Evolutionary conservation across 1,139 yeast species (phyloP).

Genomic region (Blastobotrys serpentis): DNA sequence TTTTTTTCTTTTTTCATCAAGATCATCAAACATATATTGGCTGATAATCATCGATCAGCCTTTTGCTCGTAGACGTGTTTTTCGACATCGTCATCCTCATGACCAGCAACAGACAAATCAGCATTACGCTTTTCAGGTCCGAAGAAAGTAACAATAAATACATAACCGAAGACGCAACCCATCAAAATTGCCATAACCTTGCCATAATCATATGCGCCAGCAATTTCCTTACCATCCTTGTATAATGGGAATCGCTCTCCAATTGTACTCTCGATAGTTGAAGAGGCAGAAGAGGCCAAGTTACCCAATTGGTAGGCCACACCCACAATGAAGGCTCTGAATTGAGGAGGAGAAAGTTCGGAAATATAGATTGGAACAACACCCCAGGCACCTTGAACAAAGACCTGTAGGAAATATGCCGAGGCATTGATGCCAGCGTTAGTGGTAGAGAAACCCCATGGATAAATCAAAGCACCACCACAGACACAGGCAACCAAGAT

Average conservation of each 20-base stretch:
- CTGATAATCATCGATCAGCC: neutral
- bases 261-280: slow-evolving; percentile 56
- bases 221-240: slow-evolving; percentile 36
- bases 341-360: slow-evolving; percentile 56
- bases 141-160: slow-evolving; percentile 51
- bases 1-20: too few relatives aligned
- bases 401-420: slow-evolving; percentile 73
- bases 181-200: slow-evolving; percentile 60
- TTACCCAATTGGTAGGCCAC: slow-evolving; percentile 59
- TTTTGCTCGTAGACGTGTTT: neutral
- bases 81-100: slow-evolving; percentile 7
- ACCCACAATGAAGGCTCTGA: slow-evolving; percentile 53
- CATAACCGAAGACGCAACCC: slow-evolving; percentile 56
- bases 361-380: slow-evolving; percentile 68
- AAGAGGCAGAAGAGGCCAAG: slow-evolving; percentile 56
- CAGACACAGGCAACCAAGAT: slow-evolving; percentile 58
- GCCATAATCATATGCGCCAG: slow-evolving; percentile 40
- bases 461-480: slow-evolving; percentile 68
- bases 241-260: slow-evolving; percentile 50
- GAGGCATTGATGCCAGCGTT: slow-evolving; percentile 67
- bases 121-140: slow-evolving; percentile 71
- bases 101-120: slow-evolving; percentile 17
- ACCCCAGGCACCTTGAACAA: slow-evolving; percentile 90
- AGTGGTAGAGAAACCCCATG: slow-evolving; percentile 62
- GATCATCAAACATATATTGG: too few relatives aligned